phyloP scores from a whole-genome alignment of 805 yeast genomes.

The Sugiyamaella chiloensis region DNA sequence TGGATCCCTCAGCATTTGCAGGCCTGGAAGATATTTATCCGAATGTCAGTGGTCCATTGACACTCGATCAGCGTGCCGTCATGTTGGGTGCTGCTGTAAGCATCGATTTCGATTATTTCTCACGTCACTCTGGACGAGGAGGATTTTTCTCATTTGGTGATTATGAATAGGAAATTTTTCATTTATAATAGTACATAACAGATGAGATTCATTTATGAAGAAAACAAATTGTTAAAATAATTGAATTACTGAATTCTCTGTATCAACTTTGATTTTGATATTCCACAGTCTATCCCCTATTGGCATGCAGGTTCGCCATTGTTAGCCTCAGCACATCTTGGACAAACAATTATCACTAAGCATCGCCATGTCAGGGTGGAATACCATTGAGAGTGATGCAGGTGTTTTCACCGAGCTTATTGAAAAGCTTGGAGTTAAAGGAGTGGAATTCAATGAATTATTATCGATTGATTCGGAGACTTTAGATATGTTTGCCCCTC shows the following conservation, averaged over 20 bases:
- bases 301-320: too few species aligned
- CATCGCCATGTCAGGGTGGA: constrained; percentile 53
- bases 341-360: too few species aligned
- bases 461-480: constrained; percentile 48
- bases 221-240: too few species aligned
- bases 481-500: constrained; percentile 33
- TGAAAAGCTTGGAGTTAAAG: constrained; percentile 50
- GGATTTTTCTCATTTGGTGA: constrained; percentile 22
- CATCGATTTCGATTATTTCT: constrained; percentile 93
- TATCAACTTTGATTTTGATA: background rate
- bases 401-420: constrained; percentile 63
- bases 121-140: constrained; percentile 77
- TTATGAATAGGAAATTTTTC: constrained; percentile 16
- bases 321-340: too few species aligned
- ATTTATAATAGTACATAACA: background rate
- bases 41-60: constrained; percentile 46
- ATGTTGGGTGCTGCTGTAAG: constrained; percentile 84
- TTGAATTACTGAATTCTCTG: constrained; percentile 2
- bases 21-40: constrained; percentile 56
- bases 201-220: background rate
- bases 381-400: constrained; percentile 64
- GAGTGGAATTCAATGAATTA: constrained; percentile 57
- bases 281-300: background rate
- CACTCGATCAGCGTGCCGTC: constrained; percentile 80
- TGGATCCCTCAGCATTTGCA: constrained; percentile 65